phyloP scores from a whole-genome alignment of 495 filamentous ascomycete species.

The Aspergillus incahuasiensis region DNA sequence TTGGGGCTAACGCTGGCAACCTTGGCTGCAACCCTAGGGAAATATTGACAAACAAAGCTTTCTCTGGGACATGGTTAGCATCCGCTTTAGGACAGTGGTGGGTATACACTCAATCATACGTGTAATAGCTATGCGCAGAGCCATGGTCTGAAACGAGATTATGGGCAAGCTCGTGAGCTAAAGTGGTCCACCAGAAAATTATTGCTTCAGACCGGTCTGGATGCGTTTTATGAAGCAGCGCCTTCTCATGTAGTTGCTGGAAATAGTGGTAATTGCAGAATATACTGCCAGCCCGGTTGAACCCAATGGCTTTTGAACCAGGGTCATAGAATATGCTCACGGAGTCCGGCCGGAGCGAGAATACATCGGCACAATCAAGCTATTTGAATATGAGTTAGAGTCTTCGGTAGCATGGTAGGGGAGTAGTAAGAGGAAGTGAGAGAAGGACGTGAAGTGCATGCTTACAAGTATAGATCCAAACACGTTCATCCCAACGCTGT shows the following conservation, averaged over 20 bases:
- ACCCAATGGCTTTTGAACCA: constrained; percentile 77
- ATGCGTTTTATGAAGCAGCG: constrained; percentile 33
- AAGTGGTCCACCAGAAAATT: constrained; percentile 86
- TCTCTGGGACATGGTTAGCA: constrained; percentile 30
- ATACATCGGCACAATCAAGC: constrained; percentile 63
- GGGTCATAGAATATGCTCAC: constrained; percentile 88
- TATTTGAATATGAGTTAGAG: too few relatives aligned
- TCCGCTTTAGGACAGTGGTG: not conserved
- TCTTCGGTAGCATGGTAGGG: too few relatives aligned
- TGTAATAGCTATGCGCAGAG: constrained; percentile 81
- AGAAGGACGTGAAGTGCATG: too few relatives aligned
- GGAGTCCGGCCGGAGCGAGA: constrained; percentile 53
- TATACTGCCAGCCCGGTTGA: constrained; percentile 78
- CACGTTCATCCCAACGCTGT: constrained; percentile 57
- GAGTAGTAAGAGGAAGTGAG: too few relatives aligned
- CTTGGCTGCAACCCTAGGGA: constrained; percentile 44
- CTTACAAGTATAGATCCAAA: constrained; percentile 62
- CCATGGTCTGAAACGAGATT: constrained; percentile 80
- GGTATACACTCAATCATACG: constrained; percentile 10
- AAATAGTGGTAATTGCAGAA: constrained; percentile 95
- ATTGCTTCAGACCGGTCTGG: constrained; percentile 58
- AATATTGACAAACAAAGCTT: constrained; percentile 49
- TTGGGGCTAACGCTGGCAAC: constrained; percentile 19
- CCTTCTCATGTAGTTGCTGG: constrained; percentile 63
- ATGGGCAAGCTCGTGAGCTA: constrained; percentile 93